A percentile compares a stretch with the other conserved stretches of the same genome.
Evolutionary conservation across 208 protist species (phyloP).

Genomic region (Leishmania turanica): DNA sequence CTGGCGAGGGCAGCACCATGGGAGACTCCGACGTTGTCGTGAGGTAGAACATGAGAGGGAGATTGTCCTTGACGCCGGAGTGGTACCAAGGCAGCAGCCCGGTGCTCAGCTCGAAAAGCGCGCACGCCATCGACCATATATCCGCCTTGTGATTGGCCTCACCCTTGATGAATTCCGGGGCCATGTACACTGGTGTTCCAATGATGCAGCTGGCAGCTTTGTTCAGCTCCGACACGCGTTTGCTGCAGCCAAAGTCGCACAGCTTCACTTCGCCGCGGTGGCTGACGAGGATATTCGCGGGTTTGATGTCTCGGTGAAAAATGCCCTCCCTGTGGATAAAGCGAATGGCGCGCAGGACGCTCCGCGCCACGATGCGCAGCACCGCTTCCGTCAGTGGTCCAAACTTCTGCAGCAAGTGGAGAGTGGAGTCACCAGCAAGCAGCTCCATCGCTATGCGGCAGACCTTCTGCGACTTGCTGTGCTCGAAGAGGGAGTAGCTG

Average conservation of each 20-base stretch:
- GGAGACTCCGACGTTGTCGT: conserved; percentile 82
- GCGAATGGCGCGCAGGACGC: conserved; percentile 76
- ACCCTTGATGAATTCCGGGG: conserved; percentile 89
- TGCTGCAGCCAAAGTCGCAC: conserved; percentile 93
- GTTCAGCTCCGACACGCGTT: conserved; percentile 85
- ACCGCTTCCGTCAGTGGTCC: conserved; percentile 84
- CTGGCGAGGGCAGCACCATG: conserved; percentile 54
- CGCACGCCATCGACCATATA: conserved; percentile 90
- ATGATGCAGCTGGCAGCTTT: conserved; percentile 86
- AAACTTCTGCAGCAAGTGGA: conserved; percentile 77
- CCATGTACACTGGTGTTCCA: conserved; percentile 92
- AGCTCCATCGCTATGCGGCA: conserved; percentile 92
- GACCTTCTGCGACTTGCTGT: conserved; percentile 82
- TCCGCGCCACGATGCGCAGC: conserved; percentile 67
- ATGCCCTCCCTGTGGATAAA: conserved; percentile 92
- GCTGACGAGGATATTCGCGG: conserved; percentile 90
- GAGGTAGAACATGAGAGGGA: conserved; percentile 92
- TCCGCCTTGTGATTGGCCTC: conserved; percentile 83
- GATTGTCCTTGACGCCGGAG: conserved; percentile 72
- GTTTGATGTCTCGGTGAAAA: conserved; percentile 93
- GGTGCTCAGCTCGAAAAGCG: conserved; percentile 89
- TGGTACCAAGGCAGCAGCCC: conserved; percentile 87
- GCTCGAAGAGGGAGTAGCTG: conserved; percentile 88
- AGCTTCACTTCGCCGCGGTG: conserved; percentile 88
- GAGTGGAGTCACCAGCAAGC: conserved; percentile 84